phyloP scores from a whole-genome alignment of 169 alveolate genomes.

The Eimeria necatrix region DNA sequence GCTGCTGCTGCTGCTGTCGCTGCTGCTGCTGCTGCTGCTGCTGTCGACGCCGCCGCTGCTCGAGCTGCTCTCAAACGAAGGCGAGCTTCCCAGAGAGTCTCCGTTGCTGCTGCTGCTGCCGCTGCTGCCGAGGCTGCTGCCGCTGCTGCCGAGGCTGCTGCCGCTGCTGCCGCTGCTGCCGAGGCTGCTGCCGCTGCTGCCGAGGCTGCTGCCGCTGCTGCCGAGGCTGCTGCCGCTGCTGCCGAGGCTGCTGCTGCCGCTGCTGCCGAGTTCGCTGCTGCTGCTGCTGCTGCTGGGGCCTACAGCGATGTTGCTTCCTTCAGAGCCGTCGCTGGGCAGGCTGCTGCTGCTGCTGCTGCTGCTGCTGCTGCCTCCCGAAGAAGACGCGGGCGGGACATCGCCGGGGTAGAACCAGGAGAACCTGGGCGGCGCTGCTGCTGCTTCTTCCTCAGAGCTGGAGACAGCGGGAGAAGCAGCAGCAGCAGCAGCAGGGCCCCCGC shows the following conservation, averaged over 20 bases:
- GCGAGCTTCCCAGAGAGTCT: too few species aligned
- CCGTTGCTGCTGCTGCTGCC: too few species aligned
- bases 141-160: neutral
- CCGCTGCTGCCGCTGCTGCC: too few species aligned
- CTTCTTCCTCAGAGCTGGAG: neutral
- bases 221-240: too few species aligned
- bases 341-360: neutral
- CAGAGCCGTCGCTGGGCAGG: neutral
- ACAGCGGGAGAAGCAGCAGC: neutral
- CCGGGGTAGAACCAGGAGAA: conserved; percentile 24
- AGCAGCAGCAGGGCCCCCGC: neutral
- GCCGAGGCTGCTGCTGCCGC: too few species aligned
- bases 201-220: too few species aligned
- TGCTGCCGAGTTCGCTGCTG: neutral
- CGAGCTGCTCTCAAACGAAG: too few species aligned
- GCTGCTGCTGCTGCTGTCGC: too few species aligned
- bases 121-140: neutral
- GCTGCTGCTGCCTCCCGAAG: neutral
- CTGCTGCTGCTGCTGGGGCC: neutral
- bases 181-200: too few species aligned
- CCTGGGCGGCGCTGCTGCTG: neutral
- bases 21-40: too few species aligned
- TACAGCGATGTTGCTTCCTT: conserved; percentile 23
- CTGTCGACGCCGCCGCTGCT: too few species aligned
- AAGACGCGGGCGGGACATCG: conserved; percentile 7